phyloP scores from a whole-genome alignment of 2,329 filamentous ascomycete species.

The Fusarium drepaniforme region DNA sequence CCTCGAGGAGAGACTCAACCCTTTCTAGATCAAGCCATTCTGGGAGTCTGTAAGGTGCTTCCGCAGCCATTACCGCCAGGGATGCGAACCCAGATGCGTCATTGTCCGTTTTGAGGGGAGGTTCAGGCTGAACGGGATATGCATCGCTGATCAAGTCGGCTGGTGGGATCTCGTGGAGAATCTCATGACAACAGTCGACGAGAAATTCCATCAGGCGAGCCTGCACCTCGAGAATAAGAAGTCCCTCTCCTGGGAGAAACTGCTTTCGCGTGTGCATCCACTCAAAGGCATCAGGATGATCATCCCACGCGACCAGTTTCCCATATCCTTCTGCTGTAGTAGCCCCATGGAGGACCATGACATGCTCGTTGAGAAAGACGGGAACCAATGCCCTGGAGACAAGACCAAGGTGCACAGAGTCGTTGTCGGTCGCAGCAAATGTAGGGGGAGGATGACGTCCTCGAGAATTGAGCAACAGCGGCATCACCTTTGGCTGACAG shows the following conservation, averaged over 20 bases:
- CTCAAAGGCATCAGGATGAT: constrained; percentile 51
- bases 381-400: constrained; percentile 41
- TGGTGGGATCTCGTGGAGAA: constrained; percentile 63
- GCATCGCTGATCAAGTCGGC: constrained; percentile 43
- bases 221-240: constrained; percentile 65
- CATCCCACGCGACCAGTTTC: constrained; percentile 49
- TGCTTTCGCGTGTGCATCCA: constrained; percentile 52
- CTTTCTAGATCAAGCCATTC: constrained; percentile 58
- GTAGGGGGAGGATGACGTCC: constrained; percentile 58
- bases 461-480: constrained; percentile 65
- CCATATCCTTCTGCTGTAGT: constrained; percentile 50
- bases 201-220: constrained; percentile 61
- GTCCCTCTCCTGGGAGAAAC: constrained; percentile 58
- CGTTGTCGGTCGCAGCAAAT: constrained; percentile 61
- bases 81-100: constrained; percentile 51
- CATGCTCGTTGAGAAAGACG: constrained; percentile 47
- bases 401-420: constrained; percentile 46
- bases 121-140: constrained; percentile 53
- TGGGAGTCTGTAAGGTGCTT: constrained; percentile 66
- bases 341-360: constrained; percentile 51
- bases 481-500: constrained; percentile 54
- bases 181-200: constrained; percentile 56
- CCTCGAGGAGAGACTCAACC: constrained; percentile 58
- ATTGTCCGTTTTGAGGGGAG: constrained; percentile 44
- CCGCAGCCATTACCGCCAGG: constrained; percentile 55